phyloP scores from a whole-genome alignment of 176 grass and related monocot species.

The Oryza brachyantha region DNA sequence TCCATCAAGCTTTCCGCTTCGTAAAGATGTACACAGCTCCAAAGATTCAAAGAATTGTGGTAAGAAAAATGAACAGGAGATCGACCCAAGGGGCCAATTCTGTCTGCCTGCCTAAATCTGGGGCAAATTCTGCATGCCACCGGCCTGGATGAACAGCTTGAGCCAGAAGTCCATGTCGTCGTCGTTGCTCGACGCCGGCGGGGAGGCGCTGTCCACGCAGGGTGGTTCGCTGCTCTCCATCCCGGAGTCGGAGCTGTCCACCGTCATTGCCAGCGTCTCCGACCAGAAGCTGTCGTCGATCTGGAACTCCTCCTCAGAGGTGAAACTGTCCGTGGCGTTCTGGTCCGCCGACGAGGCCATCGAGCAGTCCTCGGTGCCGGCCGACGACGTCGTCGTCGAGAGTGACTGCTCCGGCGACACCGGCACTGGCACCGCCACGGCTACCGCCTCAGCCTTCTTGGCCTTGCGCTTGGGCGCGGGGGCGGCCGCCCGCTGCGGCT shows the following conservation, averaged over 20 bases:
- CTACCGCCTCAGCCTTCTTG: constrained; percentile 1
- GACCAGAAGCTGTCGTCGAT: constrained; percentile 83
- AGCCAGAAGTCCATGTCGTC: constrained; percentile 80
- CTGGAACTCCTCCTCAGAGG: constrained; percentile 38
- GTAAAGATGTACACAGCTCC: not conserved
- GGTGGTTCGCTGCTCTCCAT: constrained; percentile 1
- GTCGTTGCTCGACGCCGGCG: constrained; percentile 28
- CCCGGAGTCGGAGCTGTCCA: constrained; percentile 3
- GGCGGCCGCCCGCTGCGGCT: not conserved
- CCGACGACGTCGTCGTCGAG: constrained; percentile 23
- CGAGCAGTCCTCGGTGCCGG: constrained; percentile 26
- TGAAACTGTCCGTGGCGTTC: constrained; percentile 48
- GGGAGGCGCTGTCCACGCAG: not conserved
- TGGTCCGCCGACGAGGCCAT: constrained; percentile 28
- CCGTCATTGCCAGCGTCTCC: constrained; percentile 52
- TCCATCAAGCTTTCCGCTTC: not conserved
- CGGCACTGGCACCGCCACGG: not conserved
- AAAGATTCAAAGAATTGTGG: constrained; percentile 45
- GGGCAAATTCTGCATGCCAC: constrained; percentile 46
- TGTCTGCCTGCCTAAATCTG: constrained; percentile 38
- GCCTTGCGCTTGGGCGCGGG: constrained; percentile 29
- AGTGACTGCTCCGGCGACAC: constrained; percentile 39
- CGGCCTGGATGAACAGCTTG: constrained; percentile 59
- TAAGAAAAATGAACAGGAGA: constrained; percentile 12
- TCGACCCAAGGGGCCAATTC: not conserved